Percentiles rank a stretch among this genome's conserved stretches.
Conservation (phyloP, 805 yeast species). For the Lipomyces yamanashiensis region DNA sequence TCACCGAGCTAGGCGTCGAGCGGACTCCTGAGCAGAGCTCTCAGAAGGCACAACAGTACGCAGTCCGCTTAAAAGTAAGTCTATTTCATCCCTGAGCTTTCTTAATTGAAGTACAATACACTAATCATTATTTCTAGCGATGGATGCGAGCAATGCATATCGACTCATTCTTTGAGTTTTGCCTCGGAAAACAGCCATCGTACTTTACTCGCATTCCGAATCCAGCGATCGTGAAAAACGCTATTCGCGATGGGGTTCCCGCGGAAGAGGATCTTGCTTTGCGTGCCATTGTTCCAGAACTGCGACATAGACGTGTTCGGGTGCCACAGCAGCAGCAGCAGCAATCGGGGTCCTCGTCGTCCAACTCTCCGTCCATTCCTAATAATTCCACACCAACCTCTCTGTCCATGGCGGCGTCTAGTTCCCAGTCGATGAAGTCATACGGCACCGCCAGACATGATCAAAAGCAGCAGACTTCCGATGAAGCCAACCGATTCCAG, state of each 20-base stretch:
- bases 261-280: constrained; percentile 35
- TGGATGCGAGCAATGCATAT: constrained; percentile 38
- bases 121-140: constrained; percentile 9
- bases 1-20: constrained; percentile 35
- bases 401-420: constrained; percentile 2
- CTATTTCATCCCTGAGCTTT: not conserved
- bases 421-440: not conserved
- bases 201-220: constrained; percentile 32
- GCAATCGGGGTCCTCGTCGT: not conserved
- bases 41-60: constrained; percentile 36
- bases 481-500: constrained; percentile 14
- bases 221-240: constrained; percentile 7
- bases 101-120: not conserved
- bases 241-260: constrained; percentile 32
- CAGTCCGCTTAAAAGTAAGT: constrained; percentile 32
- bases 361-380: not conserved
- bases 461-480: constrained; percentile 6
- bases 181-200: constrained; percentile 28
- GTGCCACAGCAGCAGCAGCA: not conserved
- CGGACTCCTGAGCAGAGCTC: constrained; percentile 34
- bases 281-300: constrained; percentile 28
- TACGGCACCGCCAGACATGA: constrained; percentile 6
- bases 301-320: constrained; percentile 20
- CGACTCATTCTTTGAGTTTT: constrained; percentile 36
- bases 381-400: not conserved